phyloP scores from a whole-genome alignment of 257 asterid species.

The Nicotiana noctiflora region DNA sequence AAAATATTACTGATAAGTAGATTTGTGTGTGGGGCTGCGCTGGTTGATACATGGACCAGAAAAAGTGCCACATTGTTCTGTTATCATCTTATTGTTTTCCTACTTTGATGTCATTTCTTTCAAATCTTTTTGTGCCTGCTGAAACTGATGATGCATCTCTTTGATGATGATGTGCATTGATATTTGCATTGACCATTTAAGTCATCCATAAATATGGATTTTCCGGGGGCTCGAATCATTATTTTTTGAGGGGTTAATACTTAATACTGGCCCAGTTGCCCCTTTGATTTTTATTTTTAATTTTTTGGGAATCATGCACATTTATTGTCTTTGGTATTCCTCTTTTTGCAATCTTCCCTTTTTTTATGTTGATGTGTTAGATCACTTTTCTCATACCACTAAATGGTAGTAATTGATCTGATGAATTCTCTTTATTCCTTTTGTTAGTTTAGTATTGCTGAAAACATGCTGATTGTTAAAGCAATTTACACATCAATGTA shows the following conservation, averaged over 20 bases:
- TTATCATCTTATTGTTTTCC: background rate
- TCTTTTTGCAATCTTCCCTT: background rate
- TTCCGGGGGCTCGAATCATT: background rate
- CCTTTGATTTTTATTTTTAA: background rate
- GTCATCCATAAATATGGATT: background rate
- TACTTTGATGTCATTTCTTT: background rate
- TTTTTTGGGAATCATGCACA: background rate
- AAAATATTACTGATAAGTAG: background rate
- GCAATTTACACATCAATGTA: background rate
- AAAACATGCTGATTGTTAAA: background rate
- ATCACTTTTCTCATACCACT: background rate
- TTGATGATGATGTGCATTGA: background rate
- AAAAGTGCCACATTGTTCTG: background rate
- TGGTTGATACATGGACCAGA: background rate
- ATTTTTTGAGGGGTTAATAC: background rate
- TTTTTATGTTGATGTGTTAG: background rate
- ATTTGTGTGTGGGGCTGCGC: background rate
- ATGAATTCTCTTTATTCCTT: background rate
- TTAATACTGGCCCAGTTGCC: background rate
- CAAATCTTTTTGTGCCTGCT: background rate
- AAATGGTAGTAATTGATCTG: background rate
- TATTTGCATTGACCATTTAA: background rate
- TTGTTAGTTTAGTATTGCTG: background rate
- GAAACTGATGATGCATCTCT: background rate
- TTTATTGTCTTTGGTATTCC: background rate